Evolutionary conservation across 352 stramenopile species (phyloP).

Genomic region (Pythium sukuiense): DNA sequence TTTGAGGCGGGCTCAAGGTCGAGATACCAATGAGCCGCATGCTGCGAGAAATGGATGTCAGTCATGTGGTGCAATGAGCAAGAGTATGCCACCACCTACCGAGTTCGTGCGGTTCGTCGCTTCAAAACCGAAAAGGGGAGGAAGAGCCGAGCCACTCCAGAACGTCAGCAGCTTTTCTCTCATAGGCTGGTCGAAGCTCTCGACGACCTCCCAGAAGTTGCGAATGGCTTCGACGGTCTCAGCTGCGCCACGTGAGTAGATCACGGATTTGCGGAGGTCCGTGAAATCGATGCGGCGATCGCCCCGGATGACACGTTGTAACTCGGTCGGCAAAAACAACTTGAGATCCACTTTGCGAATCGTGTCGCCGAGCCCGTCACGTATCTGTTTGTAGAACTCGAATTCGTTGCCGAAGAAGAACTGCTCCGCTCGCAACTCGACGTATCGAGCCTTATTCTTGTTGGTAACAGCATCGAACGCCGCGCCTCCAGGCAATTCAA

Average conservation of each 20-base stretch:
- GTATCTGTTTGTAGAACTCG: constrained; percentile 59
- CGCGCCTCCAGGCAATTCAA: constrained; percentile 48
- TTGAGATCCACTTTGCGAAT: constrained; percentile 51
- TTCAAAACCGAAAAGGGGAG: constrained; percentile 76
- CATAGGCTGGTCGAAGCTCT: constrained; percentile 52
- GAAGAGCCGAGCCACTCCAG: constrained; percentile 67
- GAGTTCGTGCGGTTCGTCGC: constrained; percentile 52
- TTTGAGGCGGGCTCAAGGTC: constrained; percentile 59
- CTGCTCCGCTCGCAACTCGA: constrained; percentile 54
- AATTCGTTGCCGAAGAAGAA: constrained; percentile 66
- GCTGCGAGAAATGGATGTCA: constrained; percentile 30
- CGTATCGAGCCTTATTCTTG: constrained; percentile 66
- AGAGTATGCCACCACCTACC: constrained; percentile 37
- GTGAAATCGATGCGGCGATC: constrained; percentile 54
- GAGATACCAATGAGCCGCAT: constrained; percentile 66
- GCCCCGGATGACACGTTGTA: constrained; percentile 48
- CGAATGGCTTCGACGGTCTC: constrained; percentile 43
- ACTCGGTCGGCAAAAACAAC: constrained; percentile 57
- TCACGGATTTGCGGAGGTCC: constrained; percentile 49
- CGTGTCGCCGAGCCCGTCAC: constrained; percentile 58
- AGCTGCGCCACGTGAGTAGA: constrained; percentile 55
- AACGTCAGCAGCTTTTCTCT: constrained; percentile 70
- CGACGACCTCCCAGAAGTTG: constrained; percentile 67
- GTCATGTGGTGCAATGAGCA: background rate
- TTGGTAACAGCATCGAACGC: constrained; percentile 54